phyloP scores from a whole-genome alignment of 345 rosid species.

The Eucalyptus pauciflora region DNA sequence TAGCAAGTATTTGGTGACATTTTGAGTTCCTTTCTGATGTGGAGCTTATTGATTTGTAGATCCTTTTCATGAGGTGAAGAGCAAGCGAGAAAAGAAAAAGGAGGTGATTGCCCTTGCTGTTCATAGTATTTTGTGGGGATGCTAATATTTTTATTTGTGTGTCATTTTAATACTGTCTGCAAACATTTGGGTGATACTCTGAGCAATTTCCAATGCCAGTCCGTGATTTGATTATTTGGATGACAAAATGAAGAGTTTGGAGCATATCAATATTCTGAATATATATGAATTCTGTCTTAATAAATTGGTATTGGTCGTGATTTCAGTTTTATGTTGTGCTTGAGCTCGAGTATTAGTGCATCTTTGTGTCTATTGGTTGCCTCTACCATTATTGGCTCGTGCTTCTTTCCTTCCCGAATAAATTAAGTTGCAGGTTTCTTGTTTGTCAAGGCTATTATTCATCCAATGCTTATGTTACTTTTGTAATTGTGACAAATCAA shows the following conservation, averaged over 20 bases:
- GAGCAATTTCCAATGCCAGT: background rate
- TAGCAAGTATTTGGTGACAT: background rate
- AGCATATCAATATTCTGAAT: background rate
- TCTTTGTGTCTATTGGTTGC: background rate
- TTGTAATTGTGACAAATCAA: too few relatives aligned
- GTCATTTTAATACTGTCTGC: background rate
- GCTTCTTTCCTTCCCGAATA: background rate
- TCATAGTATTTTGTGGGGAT: background rate
- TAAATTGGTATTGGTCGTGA: background rate
- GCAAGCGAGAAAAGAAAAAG: conserved; percentile 90
- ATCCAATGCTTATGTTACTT: too few relatives aligned
- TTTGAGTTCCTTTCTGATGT: background rate
- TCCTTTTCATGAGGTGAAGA: conserved; percentile 96
- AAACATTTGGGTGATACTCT: background rate
- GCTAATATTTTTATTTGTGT: background rate
- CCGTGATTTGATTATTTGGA: background rate
- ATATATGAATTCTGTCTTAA: background rate
- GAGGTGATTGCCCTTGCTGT: conserved; percentile 37
- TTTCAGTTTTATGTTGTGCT: background rate
- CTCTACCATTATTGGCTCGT: background rate
- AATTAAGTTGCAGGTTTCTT: background rate
- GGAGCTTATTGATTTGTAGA: conserved; percentile 27
- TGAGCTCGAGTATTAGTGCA: background rate
- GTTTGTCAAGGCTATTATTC: background rate
- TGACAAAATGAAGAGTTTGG: background rate